These are phyloP conservation scores for Ophiostoma sp. DNA, from an alignment of 2,329 filamentous ascomycete genomes.

Conservation along the genomic window DNA sequence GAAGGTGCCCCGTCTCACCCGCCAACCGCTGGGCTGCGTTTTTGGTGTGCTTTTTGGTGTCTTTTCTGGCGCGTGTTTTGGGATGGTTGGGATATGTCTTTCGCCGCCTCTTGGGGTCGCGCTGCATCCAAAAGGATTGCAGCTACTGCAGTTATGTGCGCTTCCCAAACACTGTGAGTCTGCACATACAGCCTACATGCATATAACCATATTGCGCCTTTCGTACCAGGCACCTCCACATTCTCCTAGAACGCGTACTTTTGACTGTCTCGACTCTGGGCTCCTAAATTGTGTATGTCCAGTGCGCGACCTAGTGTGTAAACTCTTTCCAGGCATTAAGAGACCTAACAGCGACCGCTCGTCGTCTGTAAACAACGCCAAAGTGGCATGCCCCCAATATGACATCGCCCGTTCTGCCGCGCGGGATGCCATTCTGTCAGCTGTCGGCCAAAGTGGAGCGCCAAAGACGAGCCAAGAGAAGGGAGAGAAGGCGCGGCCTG, in stretches of 20 bases:
- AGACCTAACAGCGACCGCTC: neutral
- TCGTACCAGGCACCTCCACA: neutral
- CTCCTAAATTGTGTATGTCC: neutral
- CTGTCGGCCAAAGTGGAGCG: neutral
- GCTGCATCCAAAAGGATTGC: neutral
- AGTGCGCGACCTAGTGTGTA: neutral
- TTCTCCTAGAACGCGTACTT: neutral
- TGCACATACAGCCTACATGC: slow-evolving; percentile 3
- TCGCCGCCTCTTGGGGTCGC: neutral
- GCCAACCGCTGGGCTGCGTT: neutral
- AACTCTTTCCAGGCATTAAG: neutral
- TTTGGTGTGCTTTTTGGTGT: neutral
- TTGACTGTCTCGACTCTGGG: neutral
- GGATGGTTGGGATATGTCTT: neutral
- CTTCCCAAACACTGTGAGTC: neutral
- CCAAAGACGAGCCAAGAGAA: neutral
- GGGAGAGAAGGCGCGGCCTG: neutral
- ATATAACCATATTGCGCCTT: neutral
- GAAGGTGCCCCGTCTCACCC: slow-evolving; percentile 4
- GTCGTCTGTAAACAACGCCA: neutral
- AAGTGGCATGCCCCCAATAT: neutral
- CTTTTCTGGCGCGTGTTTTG: neutral
- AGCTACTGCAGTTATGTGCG: neutral
- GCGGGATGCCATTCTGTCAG: neutral
- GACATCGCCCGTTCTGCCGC: neutral